These are phyloP conservation scores for Aciculoconidium aculeatum DNA, from an alignment of 805 yeast genomes.

Conservation along the genomic window DNA sequence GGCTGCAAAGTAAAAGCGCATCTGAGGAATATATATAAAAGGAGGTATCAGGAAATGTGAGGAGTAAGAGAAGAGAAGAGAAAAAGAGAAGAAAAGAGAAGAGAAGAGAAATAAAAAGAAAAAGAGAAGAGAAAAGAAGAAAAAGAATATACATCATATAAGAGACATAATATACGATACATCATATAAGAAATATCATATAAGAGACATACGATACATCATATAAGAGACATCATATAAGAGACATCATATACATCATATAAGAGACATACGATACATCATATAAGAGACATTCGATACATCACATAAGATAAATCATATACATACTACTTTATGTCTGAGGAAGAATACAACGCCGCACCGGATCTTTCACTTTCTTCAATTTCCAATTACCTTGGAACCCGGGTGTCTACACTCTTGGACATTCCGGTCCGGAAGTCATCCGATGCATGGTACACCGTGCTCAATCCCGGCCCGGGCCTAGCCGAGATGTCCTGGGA, in stretches of 20 bases:
- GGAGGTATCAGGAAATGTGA: too few relatives aligned
- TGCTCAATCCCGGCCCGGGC: constrained; percentile 11
- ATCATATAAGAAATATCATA: too few relatives aligned
- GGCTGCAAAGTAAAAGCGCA: too few relatives aligned
- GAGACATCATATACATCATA: background rate
- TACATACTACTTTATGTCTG: too few relatives aligned
- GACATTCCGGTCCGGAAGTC: constrained; percentile 11
- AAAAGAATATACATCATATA: too few relatives aligned
- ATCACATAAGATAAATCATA: background rate
- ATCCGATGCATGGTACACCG: constrained; percentile 2
- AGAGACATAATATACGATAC: too few relatives aligned
- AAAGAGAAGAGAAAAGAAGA: too few relatives aligned
- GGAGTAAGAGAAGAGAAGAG: too few relatives aligned
- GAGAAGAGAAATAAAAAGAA: too few relatives aligned
- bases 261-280: background rate
- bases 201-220: background rate
- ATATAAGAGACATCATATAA: constrained; percentile 1
- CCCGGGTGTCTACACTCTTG: constrained; percentile 13
- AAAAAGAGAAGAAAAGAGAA: too few relatives aligned
- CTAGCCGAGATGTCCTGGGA: constrained; percentile 7
- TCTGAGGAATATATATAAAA: too few relatives aligned
- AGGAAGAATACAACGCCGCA: too few relatives aligned
- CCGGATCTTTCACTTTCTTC: constrained; percentile 12
- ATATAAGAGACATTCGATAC: background rate
- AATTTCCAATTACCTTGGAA: constrained; percentile 8